Conservation (phyloP, 495 filamentous ascomycete species). For the Letharia columbiana region DNA sequence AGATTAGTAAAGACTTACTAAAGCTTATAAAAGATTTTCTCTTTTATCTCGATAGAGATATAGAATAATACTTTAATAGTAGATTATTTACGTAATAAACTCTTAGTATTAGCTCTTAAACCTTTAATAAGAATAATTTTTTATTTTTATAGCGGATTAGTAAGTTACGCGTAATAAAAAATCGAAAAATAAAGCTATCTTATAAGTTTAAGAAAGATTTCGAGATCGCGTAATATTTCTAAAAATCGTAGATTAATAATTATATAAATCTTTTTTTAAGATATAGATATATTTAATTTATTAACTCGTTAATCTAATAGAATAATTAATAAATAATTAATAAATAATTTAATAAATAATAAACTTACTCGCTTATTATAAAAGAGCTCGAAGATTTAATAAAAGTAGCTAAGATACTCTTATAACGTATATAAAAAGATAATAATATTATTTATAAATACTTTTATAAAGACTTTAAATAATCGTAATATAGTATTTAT, state of each 20-base stretch:
- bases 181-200: background rate
- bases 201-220: background rate
- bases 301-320: background rate
- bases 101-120: background rate
- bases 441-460: constrained; percentile 13
- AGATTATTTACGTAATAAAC: background rate
- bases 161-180: constrained; percentile 2
- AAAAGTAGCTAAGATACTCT: background rate
- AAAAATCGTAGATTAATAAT: background rate
- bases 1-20: no score
- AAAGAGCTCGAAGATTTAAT: background rate
- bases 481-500: background rate
- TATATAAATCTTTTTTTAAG: constrained; percentile 3
- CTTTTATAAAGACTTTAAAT: background rate
- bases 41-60: background rate
- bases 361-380: background rate
- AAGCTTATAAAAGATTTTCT: background rate
- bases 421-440: background rate
- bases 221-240: constrained; percentile 10
- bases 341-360: constrained; percentile 8
- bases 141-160: background rate
- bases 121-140: background rate
- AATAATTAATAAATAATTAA: constrained; percentile 10
- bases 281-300: background rate
- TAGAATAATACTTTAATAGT: background rate